Evolutionary conservation across 805 yeast species (phyloP).

Genomic region (Kodamaea kaohsiungensis): DNA sequence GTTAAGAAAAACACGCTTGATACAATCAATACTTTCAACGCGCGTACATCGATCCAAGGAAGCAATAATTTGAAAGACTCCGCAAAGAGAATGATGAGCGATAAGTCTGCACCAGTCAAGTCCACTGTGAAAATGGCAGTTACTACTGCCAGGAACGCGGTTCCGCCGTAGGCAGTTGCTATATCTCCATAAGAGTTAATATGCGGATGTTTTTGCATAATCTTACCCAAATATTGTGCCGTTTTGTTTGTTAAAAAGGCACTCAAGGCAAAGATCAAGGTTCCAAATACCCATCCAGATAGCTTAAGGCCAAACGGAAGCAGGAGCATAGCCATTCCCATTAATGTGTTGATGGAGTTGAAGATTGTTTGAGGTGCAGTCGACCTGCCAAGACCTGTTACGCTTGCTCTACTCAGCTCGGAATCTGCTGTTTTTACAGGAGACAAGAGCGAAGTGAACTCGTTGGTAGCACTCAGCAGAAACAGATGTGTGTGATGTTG

Average conservation of each 20-base stretch:
- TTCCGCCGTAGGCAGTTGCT: conserved; percentile 83
- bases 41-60: conserved; percentile 12
- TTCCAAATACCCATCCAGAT: conserved; percentile 69
- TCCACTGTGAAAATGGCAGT: conserved; percentile 77
- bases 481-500: background rate
- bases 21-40: conserved; percentile 30
- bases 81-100: conserved; percentile 78
- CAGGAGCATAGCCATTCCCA: conserved; percentile 69
- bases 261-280: conserved; percentile 55
- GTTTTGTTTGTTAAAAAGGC: conserved; percentile 75
- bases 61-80: conserved; percentile 61
- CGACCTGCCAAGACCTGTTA: conserved; percentile 34
- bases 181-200: conserved; percentile 86
- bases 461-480: conserved; percentile 1
- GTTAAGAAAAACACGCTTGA: conserved; percentile 47
- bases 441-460: background rate
- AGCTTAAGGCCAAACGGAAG: conserved; percentile 63
- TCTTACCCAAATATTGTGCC: conserved; percentile 69
- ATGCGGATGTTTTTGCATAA: conserved; percentile 79
- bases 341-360: conserved; percentile 63
- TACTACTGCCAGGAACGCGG: conserved; percentile 68
- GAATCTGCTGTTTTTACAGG: conserved; percentile 7
- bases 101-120: conserved; percentile 77
- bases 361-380: conserved; percentile 41
- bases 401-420: background rate